phyloP scores from a whole-genome alignment of 345 rosid species.

The Brassica rapa region DNA sequence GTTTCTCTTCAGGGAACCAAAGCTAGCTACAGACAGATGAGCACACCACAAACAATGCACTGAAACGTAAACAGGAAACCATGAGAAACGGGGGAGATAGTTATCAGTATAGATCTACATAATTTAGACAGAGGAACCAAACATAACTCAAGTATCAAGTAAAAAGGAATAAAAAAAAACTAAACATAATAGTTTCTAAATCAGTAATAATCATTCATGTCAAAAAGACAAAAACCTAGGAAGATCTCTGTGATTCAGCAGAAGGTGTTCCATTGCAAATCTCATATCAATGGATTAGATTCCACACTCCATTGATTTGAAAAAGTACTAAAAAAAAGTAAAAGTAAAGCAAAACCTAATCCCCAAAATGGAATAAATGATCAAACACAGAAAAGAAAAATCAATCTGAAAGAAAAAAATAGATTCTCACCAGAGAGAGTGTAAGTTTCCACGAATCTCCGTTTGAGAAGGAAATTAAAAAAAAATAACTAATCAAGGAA shows the following conservation, averaged over 20 bases:
- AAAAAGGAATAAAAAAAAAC: neutral
- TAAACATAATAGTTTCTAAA: neutral
- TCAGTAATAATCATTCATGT: neutral
- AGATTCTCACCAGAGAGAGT: slow-evolving; percentile 31
- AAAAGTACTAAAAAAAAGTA: neutral
- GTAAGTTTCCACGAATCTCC: slow-evolving; percentile 2
- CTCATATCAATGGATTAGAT: neutral
- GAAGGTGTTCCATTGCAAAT: neutral
- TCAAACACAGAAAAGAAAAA: neutral
- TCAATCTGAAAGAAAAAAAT: neutral
- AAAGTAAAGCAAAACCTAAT: slow-evolving; percentile 27
- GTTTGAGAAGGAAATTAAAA: neutral
- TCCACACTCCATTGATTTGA: neutral
- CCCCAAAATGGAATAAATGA: slow-evolving; percentile 31
- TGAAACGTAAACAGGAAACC: slow-evolving; percentile 3
- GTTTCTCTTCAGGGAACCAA: slow-evolving; percentile 21
- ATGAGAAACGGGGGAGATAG: slow-evolving; percentile 3
- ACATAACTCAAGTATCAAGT: neutral
- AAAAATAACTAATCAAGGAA: slow-evolving; percentile 20
- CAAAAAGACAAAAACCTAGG: neutral
- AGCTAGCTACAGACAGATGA: neutral
- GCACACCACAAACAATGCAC: neutral
- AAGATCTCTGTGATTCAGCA: slow-evolving; percentile 18
- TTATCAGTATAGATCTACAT: slow-evolving; percentile 8
- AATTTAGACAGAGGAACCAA: neutral